phyloP scores from a whole-genome alignment of 2,329 filamentous ascomycete genomes.

The Tolypocladium tropicale region DNA sequence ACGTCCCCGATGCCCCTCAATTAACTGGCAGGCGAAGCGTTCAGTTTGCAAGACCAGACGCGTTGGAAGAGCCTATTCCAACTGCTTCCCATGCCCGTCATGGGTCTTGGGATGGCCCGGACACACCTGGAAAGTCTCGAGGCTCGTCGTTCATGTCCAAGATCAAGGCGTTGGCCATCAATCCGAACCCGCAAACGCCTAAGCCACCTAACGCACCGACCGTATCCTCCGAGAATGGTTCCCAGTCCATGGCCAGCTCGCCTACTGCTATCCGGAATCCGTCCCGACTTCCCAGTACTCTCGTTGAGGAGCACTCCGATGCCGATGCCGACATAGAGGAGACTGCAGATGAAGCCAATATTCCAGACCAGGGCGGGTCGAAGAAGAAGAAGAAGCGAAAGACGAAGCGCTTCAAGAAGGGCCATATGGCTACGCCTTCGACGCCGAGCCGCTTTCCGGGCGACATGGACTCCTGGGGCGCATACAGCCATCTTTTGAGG shows the following conservation, averaged over 20 bases:
- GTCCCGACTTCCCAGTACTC: slow-evolving; percentile 40
- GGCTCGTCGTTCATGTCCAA: slow-evolving; percentile 66
- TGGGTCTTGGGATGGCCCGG: slow-evolving; percentile 58
- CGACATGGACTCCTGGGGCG: slow-evolving; percentile 29
- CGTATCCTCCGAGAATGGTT: slow-evolving; percentile 21
- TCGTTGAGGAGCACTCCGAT: slow-evolving; percentile 38
- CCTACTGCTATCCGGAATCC: slow-evolving; percentile 34
- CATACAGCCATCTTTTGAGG: slow-evolving; percentile 40
- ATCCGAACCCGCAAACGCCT: slow-evolving; percentile 36
- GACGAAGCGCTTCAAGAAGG: slow-evolving; percentile 44
- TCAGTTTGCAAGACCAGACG: slow-evolving; percentile 57
- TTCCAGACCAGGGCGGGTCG: slow-evolving; percentile 23
- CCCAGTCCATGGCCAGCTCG: slow-evolving; percentile 34
- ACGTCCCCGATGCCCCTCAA: background rate
- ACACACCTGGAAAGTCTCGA: slow-evolving; percentile 45
- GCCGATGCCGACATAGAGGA: slow-evolving; percentile 68
- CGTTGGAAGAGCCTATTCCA: slow-evolving; percentile 32
- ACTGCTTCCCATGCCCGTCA: slow-evolving; percentile 44
- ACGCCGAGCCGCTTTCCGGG: slow-evolving; percentile 43
- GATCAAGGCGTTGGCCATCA: slow-evolving; percentile 60
- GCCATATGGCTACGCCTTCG: slow-evolving; percentile 54
- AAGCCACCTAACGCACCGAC: slow-evolving; percentile 22
- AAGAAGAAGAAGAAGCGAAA: slow-evolving; percentile 53
- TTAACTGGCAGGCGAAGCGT: slow-evolving; percentile 46
- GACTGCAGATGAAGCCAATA: slow-evolving; percentile 65